Conservation (phyloP, 2,329 filamentous ascomycete species). For the Camptophora hylomeconis region DNA sequence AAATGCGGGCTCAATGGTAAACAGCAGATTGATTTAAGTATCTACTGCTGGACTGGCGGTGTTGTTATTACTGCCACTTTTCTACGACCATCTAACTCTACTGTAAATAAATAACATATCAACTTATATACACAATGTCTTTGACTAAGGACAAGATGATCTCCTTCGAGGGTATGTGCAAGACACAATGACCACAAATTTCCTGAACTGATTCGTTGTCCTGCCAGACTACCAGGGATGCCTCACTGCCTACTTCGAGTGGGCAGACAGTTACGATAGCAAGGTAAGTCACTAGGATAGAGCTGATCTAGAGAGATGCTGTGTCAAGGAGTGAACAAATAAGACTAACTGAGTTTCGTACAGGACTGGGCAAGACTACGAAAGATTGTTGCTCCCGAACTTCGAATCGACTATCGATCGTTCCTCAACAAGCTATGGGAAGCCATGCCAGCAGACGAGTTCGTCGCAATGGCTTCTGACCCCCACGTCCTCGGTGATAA, state of each 20-base stretch:
- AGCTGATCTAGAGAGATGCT: background rate
- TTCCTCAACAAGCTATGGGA: slow-evolving; percentile 50
- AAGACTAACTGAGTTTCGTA: slow-evolving; percentile 1
- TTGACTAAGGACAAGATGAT: slow-evolving; percentile 13
- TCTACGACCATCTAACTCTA: too few relatives aligned
- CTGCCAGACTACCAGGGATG: slow-evolving; percentile 16
- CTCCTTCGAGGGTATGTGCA: slow-evolving; percentile 12
- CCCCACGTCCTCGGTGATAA: slow-evolving; percentile 47
- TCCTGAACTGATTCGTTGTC: background rate
- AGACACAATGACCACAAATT: background rate
- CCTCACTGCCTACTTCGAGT: slow-evolving; percentile 25
- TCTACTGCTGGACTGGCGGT: too few relatives aligned
- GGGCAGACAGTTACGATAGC: slow-evolving; percentile 32
- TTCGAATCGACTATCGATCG: slow-evolving; percentile 58
- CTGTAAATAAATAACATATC: too few relatives aligned
- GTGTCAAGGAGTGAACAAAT: background rate
- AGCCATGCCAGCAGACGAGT: slow-evolving; percentile 49
- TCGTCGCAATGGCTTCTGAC: slow-evolving; percentile 46
- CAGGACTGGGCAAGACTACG: slow-evolving; percentile 29
- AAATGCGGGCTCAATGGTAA: too few relatives aligned
- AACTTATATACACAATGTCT: too few relatives aligned
- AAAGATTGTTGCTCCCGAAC: slow-evolving; percentile 32
- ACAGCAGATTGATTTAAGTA: too few relatives aligned
- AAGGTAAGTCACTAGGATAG: slow-evolving; percentile 23
- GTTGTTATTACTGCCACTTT: too few relatives aligned